Evolutionary conservation across 768 basidiomycete genomes (phyloP).

Genomic region (Termitomyces heimii): DNA sequence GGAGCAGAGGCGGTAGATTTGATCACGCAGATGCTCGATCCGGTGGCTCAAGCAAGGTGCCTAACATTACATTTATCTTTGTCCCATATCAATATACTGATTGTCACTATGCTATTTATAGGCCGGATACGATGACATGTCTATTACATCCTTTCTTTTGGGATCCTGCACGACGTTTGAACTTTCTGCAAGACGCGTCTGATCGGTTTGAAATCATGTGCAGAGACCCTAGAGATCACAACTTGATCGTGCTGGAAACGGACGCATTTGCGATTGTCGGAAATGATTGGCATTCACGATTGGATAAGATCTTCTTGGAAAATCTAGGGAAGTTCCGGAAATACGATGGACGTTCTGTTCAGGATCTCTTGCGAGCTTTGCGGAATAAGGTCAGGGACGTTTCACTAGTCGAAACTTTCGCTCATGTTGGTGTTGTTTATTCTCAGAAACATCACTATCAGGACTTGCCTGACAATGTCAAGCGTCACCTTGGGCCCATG

Average conservation of each 20-base stretch:
- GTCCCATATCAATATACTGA: background rate
- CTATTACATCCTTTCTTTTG: constrained; percentile 96
- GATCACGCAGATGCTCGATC: constrained; percentile 72
- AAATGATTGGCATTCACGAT: constrained; percentile 80
- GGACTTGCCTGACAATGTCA: constrained; percentile 90
- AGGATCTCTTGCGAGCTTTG: constrained; percentile 88
- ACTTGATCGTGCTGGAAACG: constrained; percentile 70
- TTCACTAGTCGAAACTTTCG: background rate
- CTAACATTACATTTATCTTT: constrained; percentile 17
- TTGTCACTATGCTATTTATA: constrained; percentile 18
- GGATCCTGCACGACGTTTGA: constrained; percentile 79
- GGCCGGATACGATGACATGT: constrained; percentile 86
- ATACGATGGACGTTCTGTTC: constrained; percentile 87
- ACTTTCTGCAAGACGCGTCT: constrained; percentile 95
- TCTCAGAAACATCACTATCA: constrained; percentile 94
- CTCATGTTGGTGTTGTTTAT: background rate
- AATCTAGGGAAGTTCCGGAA: constrained; percentile 97
- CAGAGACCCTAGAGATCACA: constrained; percentile 79
- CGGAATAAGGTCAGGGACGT: constrained; percentile 77
- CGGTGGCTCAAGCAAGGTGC: constrained; percentile 70
- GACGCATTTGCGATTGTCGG: constrained; percentile 72
- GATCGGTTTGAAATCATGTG: constrained; percentile 99
- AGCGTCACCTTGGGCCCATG: constrained; percentile 82
- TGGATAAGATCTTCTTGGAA: constrained; percentile 89
- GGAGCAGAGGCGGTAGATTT: constrained; percentile 86